Percentiles rank a stretch among this genome's conserved stretches.
Evolutionary conservation across 2,329 filamentous ascomycete genomes (phyloP).

Genomic region (Pseudogymnoascus sp.): DNA sequence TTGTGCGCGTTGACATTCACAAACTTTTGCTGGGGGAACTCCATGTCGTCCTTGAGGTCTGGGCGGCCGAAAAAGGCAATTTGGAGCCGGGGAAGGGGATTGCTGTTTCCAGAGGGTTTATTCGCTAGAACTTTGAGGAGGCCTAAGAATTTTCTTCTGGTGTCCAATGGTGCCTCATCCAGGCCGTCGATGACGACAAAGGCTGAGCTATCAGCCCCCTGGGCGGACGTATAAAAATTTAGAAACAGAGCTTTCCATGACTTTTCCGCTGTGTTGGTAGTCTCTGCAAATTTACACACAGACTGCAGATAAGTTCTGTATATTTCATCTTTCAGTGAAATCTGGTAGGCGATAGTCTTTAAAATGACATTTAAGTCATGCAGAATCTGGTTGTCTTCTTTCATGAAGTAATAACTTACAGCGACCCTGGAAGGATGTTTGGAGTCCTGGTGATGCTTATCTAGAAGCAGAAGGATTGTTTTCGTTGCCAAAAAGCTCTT

Average conservation of each 20-base stretch:
- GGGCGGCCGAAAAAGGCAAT: neutral
- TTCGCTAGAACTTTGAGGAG: neutral
- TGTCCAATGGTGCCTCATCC: neutral
- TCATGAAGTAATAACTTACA: neutral
- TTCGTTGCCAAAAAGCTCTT: neutral
- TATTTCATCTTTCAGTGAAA: neutral
- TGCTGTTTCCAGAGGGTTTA: neutral
- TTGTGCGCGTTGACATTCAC: neutral
- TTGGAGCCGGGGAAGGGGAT: neutral
- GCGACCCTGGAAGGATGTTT: neutral
- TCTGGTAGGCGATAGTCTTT: neutral
- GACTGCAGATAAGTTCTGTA: neutral
- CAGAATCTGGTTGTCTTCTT: neutral
- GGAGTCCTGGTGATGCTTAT: neutral
- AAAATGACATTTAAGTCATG: neutral
- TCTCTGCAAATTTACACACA: neutral
- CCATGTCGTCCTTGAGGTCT: neutral
- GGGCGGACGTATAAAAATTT: neutral
- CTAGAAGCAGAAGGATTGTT: neutral
- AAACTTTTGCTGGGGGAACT: neutral
- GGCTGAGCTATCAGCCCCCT: neutral
- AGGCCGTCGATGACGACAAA: neutral
- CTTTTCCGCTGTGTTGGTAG: neutral
- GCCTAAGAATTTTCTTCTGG: neutral
- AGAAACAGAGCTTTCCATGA: neutral